Evolutionary conservation across 225 moss, liverwort and hornwort species (phyloP), one percentile per base, ranked within the genome.

Genomic region (Physcomitrium patens): DNA sequence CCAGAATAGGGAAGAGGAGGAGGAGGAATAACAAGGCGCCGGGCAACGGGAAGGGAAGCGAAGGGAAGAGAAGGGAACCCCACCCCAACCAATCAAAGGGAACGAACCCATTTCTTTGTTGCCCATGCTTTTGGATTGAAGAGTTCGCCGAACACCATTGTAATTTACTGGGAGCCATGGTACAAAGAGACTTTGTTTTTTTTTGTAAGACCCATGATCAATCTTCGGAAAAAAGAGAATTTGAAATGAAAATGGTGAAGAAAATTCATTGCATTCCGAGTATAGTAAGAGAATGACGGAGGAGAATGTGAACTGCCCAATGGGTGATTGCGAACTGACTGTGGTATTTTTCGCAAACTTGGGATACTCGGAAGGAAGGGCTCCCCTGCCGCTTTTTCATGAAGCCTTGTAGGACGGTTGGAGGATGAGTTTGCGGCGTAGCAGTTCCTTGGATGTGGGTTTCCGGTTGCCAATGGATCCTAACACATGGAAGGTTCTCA

Each of bases 101-200:
- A 37, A 37, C 31, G n/a, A n/a, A n/a, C 31, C 31, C 2, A 2
- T 37, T 42, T 70, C 67, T 14, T 52, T 68, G 42, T 80, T 91
- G n/a, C 60, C 53, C 77, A 42, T 74, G 46, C n/a, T 91, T 86
- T 68, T 81, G 76, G 65, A 71, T 74, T 44, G 68, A 76, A 31
- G 65, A 62, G 13, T 91, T 79, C 60, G 91, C 88, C 63, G n/a
- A n/a, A 76, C 88, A 3, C 85, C 88, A 15, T 88, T 86, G 15
- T 60, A 86, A 47, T 85, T 85, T 72, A 88, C 88, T 75, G 86
- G 88, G 62, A 88, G 84, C 83, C 84, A 80, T 78, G 91, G 91
- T 80, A 81, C 88, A 68, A 76, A 72, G 86, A 81, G 81, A 73
- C n/a, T n/a, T n/a, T n/a, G 76, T 88, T 41, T 37, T 37, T 7